Base-by-base conservation (phyloP, 1,284 basidiomycete genomes). In the Lentinula novae-zelandiae region DNA sequence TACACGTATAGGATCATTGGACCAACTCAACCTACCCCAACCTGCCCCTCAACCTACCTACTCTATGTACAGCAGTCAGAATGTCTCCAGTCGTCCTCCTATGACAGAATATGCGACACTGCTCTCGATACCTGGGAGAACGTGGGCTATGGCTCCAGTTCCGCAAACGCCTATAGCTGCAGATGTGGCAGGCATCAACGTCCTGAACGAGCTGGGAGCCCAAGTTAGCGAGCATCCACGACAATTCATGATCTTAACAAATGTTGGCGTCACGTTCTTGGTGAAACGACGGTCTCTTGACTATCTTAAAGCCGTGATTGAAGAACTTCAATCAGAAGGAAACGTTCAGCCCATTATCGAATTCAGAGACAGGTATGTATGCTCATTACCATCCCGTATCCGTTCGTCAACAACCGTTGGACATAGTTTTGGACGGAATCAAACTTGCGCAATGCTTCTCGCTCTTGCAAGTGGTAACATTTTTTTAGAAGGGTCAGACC, bases 371-470 rank as follows among this genome's bases (percentile, higher is more conserved):
- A 89, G 86, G 89, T 84, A 65, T 64, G 44, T 20, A 7, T n/a
- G 44, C 42, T 44, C 42, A 17, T 44, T n/a, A 5, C 40, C 40
- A 15, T n/a, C 7, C 7, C 12, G n/a, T 17, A 7, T 13, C 17
- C n/a, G 12, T 44, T 44, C 17, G 17, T 13, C 20, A 50, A 33
- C 8, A 58, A 31, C 46, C 36, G 17, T 51, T 33, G 31, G 36
- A 31, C 7, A 39, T 27, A 95, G 92, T 68, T 95, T 90, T 72
- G 93, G 94, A 50, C 83, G 90, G 55, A 90, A 94, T 70, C 92
- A 97, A 70, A 90, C 92, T 1, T 96, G 93, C 69, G 89, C 93
- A 12, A 96, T 96, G 88, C 84, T 95, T n/a, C 80, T 97, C 12
- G 90, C 87, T 13, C 84, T 84, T 59, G 87, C 90, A 2, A 82